These are phyloP conservation scores for Chlamydomonas schloesseri DNA, from an alignment of 139 green algal species.

Conservation along the genomic window DNA sequence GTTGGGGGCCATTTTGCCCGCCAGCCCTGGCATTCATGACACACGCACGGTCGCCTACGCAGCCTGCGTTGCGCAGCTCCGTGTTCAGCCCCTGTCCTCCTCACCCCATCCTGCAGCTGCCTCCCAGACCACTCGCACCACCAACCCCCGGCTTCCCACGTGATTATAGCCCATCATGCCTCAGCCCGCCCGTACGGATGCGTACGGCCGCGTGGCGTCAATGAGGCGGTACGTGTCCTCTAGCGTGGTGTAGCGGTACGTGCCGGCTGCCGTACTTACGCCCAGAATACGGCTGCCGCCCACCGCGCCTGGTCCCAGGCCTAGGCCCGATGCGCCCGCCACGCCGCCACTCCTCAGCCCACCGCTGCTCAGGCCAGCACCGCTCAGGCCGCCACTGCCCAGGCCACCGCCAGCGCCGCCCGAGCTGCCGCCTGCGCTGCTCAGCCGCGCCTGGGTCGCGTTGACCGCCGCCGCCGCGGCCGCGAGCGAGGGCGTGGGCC, in stretches of 20 bases:
- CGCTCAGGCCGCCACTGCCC: too few relatives aligned
- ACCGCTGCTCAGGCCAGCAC: not conserved
- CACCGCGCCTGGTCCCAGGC: not conserved
- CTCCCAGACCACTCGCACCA: too few relatives aligned
- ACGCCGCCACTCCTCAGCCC: not conserved
- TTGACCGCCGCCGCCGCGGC: not conserved
- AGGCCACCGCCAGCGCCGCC: not conserved
- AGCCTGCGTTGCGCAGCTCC: too few relatives aligned
- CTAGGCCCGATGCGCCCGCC: not conserved
- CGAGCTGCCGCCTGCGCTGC: not conserved
- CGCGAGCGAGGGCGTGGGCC: not conserved
- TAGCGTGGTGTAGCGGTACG: slow-evolving; percentile 39
- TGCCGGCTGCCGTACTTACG: not conserved
- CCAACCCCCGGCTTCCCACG: too few relatives aligned
- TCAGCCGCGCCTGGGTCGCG: not conserved
- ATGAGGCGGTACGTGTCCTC: slow-evolving; percentile 37
- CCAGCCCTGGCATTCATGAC: too few relatives aligned
- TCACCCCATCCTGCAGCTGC: too few relatives aligned
- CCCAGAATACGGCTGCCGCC: slow-evolving; percentile 3
- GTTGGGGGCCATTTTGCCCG: too few relatives aligned
- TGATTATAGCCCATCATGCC: too few relatives aligned
- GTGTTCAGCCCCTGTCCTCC: too few relatives aligned
- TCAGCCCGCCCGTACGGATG: not conserved
- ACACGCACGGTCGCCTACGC: too few relatives aligned
- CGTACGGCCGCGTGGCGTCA: not conserved